phyloP scores from a whole-genome alignment of 345 rosid genomes.

The Zanthoxylum bungeanum region DNA sequence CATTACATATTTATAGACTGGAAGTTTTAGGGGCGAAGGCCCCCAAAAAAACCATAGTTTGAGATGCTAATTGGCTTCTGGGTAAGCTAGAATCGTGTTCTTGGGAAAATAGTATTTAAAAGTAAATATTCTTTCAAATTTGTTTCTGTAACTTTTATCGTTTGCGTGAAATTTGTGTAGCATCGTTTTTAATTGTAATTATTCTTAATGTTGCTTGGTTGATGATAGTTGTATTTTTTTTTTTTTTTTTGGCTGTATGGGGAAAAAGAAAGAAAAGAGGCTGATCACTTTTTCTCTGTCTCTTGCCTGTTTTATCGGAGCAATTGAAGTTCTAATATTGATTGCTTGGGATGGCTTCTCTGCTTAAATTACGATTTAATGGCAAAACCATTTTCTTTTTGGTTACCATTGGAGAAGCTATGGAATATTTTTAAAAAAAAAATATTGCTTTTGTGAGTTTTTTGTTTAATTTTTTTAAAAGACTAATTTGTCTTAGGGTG shows the following conservation, averaged over 20 bases:
- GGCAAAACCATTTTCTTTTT: no score
- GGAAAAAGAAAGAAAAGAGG: not conserved
- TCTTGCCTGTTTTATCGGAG: not conserved
- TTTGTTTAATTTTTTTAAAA: no score
- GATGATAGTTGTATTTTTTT: constrained; percentile 4
- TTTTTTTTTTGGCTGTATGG: constrained; percentile 3
- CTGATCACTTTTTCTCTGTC: not conserved
- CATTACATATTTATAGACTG: constrained; percentile 12
- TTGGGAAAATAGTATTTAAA: constrained; percentile 27
- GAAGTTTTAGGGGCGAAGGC: constrained; percentile 25
- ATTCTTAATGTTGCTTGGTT: constrained; percentile 7
- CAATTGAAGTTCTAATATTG: no score
- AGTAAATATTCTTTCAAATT: constrained; percentile 40
- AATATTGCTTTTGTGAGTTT: no score
- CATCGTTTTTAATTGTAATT: constrained; percentile 14
- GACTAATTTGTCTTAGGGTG: no score
- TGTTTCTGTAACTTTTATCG: constrained; percentile 13
- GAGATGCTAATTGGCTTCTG: constrained; percentile 27
- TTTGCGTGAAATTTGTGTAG: constrained; percentile 17
- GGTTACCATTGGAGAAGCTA: no score
- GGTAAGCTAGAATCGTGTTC: constrained; percentile 24
- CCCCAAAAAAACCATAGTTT: constrained; percentile 18
- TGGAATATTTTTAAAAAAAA: no score
- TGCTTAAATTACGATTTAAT: no score
- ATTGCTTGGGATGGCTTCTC: not conserved